Percentiles rank a stretch among this genome's conserved stretches.
Conservation (phyloP, 1,284 basidiomycete genomes). For the Cerrena zonata region DNA sequence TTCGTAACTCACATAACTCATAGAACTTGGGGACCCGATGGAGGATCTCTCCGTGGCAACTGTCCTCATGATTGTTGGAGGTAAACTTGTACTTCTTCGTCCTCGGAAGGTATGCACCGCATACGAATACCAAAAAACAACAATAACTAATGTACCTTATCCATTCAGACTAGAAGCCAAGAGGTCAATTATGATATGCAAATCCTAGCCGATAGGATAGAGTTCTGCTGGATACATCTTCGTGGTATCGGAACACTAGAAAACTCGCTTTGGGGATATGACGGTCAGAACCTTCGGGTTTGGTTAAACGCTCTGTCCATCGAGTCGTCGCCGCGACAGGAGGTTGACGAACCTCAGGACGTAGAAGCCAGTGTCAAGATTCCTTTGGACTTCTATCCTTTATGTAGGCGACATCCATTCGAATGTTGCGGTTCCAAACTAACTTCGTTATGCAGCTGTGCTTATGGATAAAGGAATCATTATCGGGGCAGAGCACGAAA, state of each 20-base stretch:
- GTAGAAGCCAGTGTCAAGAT: slow-evolving; percentile 92
- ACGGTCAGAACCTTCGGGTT: slow-evolving; percentile 82
- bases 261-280: slow-evolving; percentile 96
- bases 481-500: slow-evolving; percentile 90
- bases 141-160: neutral
- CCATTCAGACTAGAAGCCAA: slow-evolving; percentile 65
- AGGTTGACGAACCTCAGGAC: slow-evolving; percentile 46
- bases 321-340: slow-evolving; percentile 47
- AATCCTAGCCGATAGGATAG: slow-evolving; percentile 90
- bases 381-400: slow-evolving; percentile 87
- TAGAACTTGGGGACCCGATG: slow-evolving; percentile 88
- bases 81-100: slow-evolving; percentile 82
- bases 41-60: slow-evolving; percentile 92
- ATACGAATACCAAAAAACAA: neutral
- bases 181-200: slow-evolving; percentile 98
- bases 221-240: slow-evolving; percentile 98
- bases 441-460: slow-evolving; percentile 56
- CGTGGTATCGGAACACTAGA: slow-evolving; percentile 88
- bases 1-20: slow-evolving; percentile 11
- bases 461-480: slow-evolving; percentile 99
- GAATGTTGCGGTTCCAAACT: neutral
- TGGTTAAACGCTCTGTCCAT: slow-evolving; percentile 95
- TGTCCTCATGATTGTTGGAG: slow-evolving; percentile 93
- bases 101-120: slow-evolving; percentile 61
- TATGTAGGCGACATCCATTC: slow-evolving; percentile 59